Evolutionary conservation across 2,329 filamentous ascomycete species (phyloP).

Genomic region (Pseudogymnoascus sp.): DNA sequence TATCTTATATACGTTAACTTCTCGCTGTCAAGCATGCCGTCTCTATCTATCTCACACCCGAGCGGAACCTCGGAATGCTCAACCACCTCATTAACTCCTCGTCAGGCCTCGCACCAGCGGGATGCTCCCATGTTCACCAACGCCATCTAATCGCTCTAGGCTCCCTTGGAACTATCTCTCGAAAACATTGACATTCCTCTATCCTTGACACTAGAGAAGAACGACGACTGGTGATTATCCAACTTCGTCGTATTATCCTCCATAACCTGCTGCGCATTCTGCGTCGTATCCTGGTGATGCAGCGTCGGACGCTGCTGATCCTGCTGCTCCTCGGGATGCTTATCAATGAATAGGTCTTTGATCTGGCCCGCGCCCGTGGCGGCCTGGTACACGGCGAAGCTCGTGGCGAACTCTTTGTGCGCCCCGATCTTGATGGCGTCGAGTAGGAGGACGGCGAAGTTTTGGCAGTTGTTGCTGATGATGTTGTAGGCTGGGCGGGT

Average conservation of each 20-base stretch:
- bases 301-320: conserved; percentile 20
- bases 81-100: not conserved
- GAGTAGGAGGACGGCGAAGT: conserved; percentile 44
- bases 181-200: not conserved
- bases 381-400: conserved; percentile 43
- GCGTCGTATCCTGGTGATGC: conserved; percentile 34
- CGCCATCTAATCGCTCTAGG: not conserved
- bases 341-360: conserved; percentile 40
- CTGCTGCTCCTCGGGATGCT: conserved; percentile 27
- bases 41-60: not conserved
- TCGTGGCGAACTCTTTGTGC: conserved; percentile 45
- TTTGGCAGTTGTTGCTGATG: conserved; percentile 54
- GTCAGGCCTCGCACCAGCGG: not conserved
- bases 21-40: not conserved
- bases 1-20: not conserved
- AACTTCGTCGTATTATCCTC: conserved; percentile 45
- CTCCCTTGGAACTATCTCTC: not conserved
- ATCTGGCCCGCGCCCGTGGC: conserved; percentile 42
- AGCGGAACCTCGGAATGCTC: not conserved
- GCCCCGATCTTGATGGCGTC: conserved; percentile 45
- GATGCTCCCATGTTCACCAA: not conserved
- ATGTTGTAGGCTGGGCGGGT: conserved; percentile 46
- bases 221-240: conserved; percentile 31
- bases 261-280: conserved; percentile 44
- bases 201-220: conserved; percentile 7